These are phyloP conservation scores for Tricholoma furcatifolium DNA, from an alignment of 768 basidiomycete genomes.

Conservation along the genomic window DNA sequence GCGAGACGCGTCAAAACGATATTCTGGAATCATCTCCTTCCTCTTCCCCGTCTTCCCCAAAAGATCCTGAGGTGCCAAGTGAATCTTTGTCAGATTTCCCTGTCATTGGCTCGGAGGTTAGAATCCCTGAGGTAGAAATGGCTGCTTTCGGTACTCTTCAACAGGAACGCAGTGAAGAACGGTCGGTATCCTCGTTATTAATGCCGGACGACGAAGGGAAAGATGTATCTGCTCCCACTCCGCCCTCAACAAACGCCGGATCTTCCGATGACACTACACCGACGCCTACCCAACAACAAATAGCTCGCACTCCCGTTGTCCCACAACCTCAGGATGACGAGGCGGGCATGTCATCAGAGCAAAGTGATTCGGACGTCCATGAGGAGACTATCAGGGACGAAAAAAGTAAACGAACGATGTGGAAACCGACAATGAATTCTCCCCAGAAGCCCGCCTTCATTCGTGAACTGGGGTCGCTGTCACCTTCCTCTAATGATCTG, in stretches of 20 bases:
- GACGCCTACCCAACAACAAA: neutral
- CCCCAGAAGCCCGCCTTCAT: slow-evolving; percentile 18
- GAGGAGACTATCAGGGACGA: neutral
- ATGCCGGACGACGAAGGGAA: slow-evolving; percentile 1
- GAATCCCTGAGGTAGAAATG: neutral
- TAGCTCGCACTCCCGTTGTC: neutral
- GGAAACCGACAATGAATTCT: neutral
- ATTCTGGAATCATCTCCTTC: neutral
- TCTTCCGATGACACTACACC: neutral
- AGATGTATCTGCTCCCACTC: neutral
- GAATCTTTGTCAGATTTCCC: too few relatives aligned
- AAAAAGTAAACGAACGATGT: neutral
- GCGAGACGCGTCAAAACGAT: too few relatives aligned
- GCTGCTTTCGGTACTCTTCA: neutral
- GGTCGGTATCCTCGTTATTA: slow-evolving; percentile 1
- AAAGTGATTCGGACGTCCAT: neutral
- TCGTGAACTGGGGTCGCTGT: slow-evolving; percentile 54
- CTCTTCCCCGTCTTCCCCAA: neutral
- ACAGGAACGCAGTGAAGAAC: slow-evolving; percentile 6
- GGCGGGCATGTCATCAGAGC: neutral
- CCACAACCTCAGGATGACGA: neutral
- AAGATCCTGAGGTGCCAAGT: neutral
- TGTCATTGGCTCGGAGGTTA: neutral
- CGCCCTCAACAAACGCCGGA: neutral
- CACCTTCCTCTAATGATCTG: slow-evolving; percentile 52